Evolutionary conservation across 2,329 filamentous ascomycete species (phyloP), one percentile per base, ranked within the genome.

Genomic region (Bipolaris zeicola): DNA sequence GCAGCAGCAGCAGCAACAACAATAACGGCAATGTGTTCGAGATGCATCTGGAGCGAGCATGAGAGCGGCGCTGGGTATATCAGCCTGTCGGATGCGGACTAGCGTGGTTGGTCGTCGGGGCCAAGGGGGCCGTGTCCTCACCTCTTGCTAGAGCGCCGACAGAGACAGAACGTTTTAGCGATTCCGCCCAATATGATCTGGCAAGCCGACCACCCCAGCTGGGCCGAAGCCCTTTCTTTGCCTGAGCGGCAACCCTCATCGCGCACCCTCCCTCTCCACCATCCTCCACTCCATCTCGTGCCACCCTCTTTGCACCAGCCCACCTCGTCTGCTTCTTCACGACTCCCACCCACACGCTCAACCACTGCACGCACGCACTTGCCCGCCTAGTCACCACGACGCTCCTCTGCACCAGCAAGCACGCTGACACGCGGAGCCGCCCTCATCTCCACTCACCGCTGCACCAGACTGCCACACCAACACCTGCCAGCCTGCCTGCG

Each of bases 181-280:
- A 57, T 55, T 49, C 45, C 52, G 52, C 52, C 54, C 54, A 57
- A 53, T 57, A 57, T 57, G 54, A 48, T 44, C 50, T 48, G 50
- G 54, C 50, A 53, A 52, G 50, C 53, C 53, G 48, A 52, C 53
- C 49, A 52, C 54, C 54, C 54, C 43, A 48, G 54, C 54, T 57
- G 50, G 54, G 50, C 54, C 54, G 50, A 57, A 57, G 50, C 54
- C 52, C 50, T 57, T 53, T 57, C 54, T 57, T 49, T 53, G 54
- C 54, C 54, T 52, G 52, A 16, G 43, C 50, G 44, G 50, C 50
- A 52, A 16, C 50, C 38, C 39, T 44, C 54, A 49, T 38, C 50
- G 45, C 54, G 28, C 54, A 48, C 44, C 39, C 54, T 57, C 44
- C 38, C 50, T 53, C 16, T 13, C 24, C 50, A 43, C 37, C 54